Conservation (phyloP, 306 rosid genomes). For the Pyrus communis region DNA sequence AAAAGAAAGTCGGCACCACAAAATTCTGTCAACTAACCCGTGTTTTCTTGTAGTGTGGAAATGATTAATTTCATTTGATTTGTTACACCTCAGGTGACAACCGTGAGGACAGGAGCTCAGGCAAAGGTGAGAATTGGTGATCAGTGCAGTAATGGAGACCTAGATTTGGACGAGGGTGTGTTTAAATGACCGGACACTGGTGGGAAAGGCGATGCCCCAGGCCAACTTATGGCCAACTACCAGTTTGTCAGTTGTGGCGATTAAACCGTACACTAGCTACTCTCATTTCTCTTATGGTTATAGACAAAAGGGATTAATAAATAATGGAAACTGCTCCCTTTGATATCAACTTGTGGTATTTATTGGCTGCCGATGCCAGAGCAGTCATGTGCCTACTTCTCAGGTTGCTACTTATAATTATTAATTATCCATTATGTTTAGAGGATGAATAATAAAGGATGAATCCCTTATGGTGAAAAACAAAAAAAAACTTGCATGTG, state of each 20-base stretch:
- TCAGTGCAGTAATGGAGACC: conserved; percentile 45
- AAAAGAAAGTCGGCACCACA: too few species aligned
- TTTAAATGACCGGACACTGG: conserved; percentile 36
- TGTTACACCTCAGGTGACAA: conserved; percentile 44
- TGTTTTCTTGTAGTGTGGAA: neutral
- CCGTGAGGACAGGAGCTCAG: conserved; percentile 30
- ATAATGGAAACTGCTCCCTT: too few species aligned
- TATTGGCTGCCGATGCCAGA: too few species aligned
- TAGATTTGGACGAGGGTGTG: conserved; percentile 50
- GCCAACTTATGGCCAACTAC: conserved; percentile 45
- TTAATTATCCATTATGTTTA: too few species aligned
- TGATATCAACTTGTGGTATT: too few species aligned
- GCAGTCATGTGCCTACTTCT: too few species aligned
- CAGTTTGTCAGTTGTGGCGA: conserved; percentile 51
- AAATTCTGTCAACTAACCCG: too few species aligned
- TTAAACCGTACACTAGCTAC: neutral
- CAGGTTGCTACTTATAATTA: too few species aligned
- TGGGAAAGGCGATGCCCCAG: conserved; percentile 31
- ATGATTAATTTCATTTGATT: neutral
- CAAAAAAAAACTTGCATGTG: too few species aligned
- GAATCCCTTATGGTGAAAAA: too few species aligned
- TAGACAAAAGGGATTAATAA: too few species aligned
- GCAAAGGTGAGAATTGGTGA: conserved; percentile 53
- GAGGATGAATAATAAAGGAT: too few species aligned
- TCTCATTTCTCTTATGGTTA: neutral